A percentile compares a stretch with the other conserved stretches of the same genome.
Evolutionary conservation across 495 filamentous ascomycete species (phyloP).

Genomic region (Annulohypoxylon maeteangense): DNA sequence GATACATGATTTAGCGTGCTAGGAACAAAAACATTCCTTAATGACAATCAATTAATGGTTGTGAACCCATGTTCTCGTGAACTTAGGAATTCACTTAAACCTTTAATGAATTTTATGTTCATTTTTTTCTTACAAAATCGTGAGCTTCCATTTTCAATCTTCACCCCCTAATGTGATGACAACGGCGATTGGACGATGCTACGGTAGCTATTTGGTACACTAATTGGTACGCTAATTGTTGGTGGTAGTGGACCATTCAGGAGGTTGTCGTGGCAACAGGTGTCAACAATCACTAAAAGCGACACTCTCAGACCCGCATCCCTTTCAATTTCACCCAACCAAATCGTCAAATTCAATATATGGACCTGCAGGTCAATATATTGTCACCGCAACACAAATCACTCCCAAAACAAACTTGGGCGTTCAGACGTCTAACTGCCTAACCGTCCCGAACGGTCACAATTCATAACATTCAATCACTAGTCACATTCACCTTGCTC

Average conservation of each 20-base stretch:
- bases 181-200: slow-evolving; percentile 17
- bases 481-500: neutral
- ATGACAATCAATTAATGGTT: neutral
- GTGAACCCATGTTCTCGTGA: neutral
- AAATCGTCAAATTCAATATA: slow-evolving; percentile 27
- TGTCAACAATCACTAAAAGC: slow-evolving; percentile 34
- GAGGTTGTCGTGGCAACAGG: slow-evolving; percentile 31
- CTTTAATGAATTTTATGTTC: neutral
- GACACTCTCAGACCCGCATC: slow-evolving; percentile 27
- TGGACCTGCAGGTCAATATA: slow-evolving; percentile 33
- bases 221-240: neutral
- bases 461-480: neutral
- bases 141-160: neutral
- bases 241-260: neutral
- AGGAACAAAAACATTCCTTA: neutral
- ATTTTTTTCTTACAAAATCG: neutral
- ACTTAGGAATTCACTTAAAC: neutral
- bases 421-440: neutral
- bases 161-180: slow-evolving; percentile 22
- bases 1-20: neutral
- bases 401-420: slow-evolving; percentile 17
- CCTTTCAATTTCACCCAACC: slow-evolving; percentile 30
- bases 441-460: neutral
- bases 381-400: slow-evolving; percentile 28
- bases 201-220: neutral